Conservation (phyloP, 139 green algal species). For the Nannochloris sp. region DNA sequence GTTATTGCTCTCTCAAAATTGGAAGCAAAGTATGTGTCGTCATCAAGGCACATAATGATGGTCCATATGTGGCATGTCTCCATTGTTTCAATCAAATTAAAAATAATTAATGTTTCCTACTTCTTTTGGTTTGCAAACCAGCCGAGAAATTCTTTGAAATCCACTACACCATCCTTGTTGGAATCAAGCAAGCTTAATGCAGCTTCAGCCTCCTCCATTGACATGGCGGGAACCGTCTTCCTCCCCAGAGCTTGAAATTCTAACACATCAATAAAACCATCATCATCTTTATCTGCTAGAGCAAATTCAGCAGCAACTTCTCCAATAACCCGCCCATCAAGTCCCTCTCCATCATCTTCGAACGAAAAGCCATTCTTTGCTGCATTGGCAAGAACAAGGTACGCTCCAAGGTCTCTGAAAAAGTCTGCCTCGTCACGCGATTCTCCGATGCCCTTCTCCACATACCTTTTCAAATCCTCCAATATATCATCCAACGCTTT, state of each 20-base stretch:
- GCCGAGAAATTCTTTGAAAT: conserved; percentile 24
- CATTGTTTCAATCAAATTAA: background rate
- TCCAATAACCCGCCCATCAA: background rate
- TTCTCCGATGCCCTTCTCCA: background rate
- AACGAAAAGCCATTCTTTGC: conserved; percentile 3
- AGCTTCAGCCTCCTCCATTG: conserved; percentile 14
- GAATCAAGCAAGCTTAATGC: conserved; percentile 25
- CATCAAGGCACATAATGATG: background rate
- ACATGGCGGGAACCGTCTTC: background rate
- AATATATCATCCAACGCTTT: conserved; percentile 24
- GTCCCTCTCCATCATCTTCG: background rate
- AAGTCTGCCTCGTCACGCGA: conserved; percentile 12
- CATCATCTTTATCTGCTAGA: conserved; percentile 23
- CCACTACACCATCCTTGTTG: conserved; percentile 15
- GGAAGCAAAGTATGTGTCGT: conserved; percentile 43
- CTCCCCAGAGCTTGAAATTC: conserved; percentile 17
- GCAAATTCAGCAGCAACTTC: conserved; percentile 18
- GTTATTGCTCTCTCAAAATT: conserved; percentile 35
- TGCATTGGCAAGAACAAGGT: conserved; percentile 7
- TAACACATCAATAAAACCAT: conserved; percentile 12
- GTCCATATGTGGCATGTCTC: background rate
- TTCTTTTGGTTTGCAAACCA: conserved; percentile 17
- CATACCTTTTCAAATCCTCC: conserved; percentile 13
- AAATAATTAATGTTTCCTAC: background rate
- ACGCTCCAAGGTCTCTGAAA: conserved; percentile 18